Conservation (phyloP, 2,329 filamentous ascomycete genomes). For the Arthrobotrys musiformis region DNA sequence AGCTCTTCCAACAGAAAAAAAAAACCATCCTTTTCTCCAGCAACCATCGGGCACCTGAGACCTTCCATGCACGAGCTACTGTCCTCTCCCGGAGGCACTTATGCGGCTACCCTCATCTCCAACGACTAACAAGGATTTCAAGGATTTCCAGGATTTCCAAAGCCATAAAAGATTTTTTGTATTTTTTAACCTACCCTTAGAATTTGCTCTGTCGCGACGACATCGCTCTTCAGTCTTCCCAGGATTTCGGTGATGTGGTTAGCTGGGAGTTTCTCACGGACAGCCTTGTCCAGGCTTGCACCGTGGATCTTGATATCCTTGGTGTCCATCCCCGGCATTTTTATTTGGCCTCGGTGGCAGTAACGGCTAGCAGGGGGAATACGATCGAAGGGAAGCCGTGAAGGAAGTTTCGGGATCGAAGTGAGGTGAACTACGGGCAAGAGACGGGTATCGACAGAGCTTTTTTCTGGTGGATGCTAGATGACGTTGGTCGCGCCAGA, state of each 20-base stretch:
- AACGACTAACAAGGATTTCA: background rate
- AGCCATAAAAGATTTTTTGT: conserved; percentile 5
- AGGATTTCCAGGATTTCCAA: too few species aligned
- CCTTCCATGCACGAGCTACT: background rate
- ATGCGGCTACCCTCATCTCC: conserved; percentile 1
- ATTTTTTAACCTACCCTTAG: conserved; percentile 80
- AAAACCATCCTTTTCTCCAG: background rate
- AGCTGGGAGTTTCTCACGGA: conserved; percentile 77
- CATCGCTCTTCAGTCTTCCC: conserved; percentile 80
- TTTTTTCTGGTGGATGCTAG: background rate
- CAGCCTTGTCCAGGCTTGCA: conserved; percentile 82
- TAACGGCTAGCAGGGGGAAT: background rate
- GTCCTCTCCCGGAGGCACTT: background rate
- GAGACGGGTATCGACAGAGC: conserved; percentile 4
- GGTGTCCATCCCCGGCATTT: conserved; percentile 72
- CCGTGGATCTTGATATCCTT: conserved; percentile 82
- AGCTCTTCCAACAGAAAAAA: background rate
- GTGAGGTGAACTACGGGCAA: background rate
- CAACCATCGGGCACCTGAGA: background rate
- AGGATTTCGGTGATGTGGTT: conserved; percentile 78
- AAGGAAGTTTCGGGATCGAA: background rate
- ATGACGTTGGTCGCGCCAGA: conserved; percentile 25
- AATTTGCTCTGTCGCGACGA: conserved; percentile 86
- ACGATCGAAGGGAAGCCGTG: background rate
- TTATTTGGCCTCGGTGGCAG: conserved; percentile 7